Conservation (phyloP, 306 rosid genomes). For the Cyamopsis tetragonoloba region DNA sequence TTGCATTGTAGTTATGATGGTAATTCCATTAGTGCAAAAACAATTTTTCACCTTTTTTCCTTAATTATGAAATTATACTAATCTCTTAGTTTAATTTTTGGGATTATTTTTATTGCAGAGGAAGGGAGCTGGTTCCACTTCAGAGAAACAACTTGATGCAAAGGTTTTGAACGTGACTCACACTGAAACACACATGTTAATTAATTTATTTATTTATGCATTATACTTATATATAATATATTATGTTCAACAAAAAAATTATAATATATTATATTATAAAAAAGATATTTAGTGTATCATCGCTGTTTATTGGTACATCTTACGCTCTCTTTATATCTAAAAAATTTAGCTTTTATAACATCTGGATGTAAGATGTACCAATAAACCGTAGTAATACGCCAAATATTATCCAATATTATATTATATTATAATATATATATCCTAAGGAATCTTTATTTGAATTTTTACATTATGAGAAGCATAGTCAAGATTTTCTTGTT, state of each 20-base stretch:
- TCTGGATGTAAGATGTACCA: too few species aligned
- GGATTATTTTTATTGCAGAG: constrained; percentile 49
- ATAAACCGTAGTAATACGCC: too few species aligned
- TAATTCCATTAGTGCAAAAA: too few species aligned
- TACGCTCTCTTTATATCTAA: too few species aligned
- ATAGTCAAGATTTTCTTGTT: constrained; percentile 8
- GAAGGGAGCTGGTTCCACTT: constrained; percentile 71
- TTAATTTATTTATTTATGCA: not conserved
- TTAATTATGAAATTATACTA: not conserved
- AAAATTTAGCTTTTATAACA: too few species aligned
- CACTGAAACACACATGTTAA: not conserved
- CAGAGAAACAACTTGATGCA: constrained; percentile 79
- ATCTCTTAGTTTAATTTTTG: not conserved
- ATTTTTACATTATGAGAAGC: not conserved
- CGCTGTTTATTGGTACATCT: too few species aligned
- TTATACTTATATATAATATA: not conserved
- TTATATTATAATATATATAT: too few species aligned
- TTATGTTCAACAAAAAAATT: too few species aligned
- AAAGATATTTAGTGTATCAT: too few species aligned
- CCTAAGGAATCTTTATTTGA: not conserved
- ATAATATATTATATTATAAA: too few species aligned
- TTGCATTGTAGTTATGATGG: too few species aligned
- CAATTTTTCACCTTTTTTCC: not conserved
- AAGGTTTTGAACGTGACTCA: constrained; percentile 46
- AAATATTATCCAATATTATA: too few species aligned